These are phyloP conservation scores for Oehlia diaphana DNA, from an alignment of 192 early-diverging fungal species.

Conservation along the genomic window DNA sequence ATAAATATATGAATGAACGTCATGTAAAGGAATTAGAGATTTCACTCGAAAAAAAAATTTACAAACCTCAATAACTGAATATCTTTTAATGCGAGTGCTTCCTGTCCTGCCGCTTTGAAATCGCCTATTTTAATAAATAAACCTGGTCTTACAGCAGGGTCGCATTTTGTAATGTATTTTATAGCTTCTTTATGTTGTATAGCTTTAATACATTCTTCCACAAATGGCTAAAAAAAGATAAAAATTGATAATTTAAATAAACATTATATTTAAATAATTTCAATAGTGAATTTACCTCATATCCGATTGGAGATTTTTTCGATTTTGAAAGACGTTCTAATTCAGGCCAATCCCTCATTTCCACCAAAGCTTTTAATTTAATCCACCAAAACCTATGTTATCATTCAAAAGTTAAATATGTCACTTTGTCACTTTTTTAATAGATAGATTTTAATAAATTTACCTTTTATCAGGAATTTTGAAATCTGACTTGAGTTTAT, in stretches of 20 bases:
- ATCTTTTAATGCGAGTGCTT: slow-evolving; percentile 64
- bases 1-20: not conserved
- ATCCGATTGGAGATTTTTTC: slow-evolving; percentile 81
- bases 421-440: too few relatives aligned
- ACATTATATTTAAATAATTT: not conserved
- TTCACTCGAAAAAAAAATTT: not conserved
- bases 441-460: not conserved
- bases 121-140: slow-evolving; percentile 73
- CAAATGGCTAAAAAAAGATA: slow-evolving; percentile 59
- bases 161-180: slow-evolving; percentile 76
- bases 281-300: slow-evolving; percentile 40
- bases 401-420: not conserved
- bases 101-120: slow-evolving; percentile 71
- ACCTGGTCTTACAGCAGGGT: slow-evolving; percentile 54
- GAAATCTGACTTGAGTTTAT: slow-evolving; percentile 81
- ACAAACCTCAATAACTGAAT: slow-evolving; percentile 58
- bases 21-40: not conserved
- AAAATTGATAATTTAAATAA: not conserved
- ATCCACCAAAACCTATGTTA: slow-evolving; percentile 82
- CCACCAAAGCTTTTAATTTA: slow-evolving; percentile 78
- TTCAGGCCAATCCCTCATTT: slow-evolving; percentile 81
- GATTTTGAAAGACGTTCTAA: slow-evolving; percentile 78
- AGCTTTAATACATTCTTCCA: slow-evolving; percentile 77
- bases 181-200: slow-evolving; percentile 73
- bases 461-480: slow-evolving; percentile 82